Conservation (phyloP, 2,329 filamentous ascomycete genomes). For the Sclerotinia sclerotiorum region DNA sequence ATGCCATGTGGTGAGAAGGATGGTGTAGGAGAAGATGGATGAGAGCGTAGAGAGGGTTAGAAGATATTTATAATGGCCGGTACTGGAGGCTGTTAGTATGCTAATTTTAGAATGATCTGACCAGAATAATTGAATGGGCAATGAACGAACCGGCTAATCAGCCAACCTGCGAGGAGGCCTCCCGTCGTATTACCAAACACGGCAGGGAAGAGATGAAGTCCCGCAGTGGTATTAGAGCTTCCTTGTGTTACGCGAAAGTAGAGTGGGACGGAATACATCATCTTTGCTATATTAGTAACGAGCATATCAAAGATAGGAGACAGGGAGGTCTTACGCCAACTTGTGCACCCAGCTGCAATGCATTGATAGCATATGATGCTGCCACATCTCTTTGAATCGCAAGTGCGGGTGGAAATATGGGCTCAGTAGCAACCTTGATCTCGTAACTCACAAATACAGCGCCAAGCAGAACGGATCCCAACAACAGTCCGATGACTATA, state of each 20-base stretch:
- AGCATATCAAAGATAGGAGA: neutral
- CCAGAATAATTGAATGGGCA: neutral
- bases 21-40: slow-evolving; percentile 51
- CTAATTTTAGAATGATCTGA: neutral
- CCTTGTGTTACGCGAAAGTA: slow-evolving; percentile 67
- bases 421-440: slow-evolving; percentile 50
- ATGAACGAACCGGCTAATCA: slow-evolving; percentile 36
- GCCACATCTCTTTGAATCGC: slow-evolving; percentile 53
- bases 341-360: slow-evolving; percentile 58
- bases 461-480: slow-evolving; percentile 37
- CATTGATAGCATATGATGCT: slow-evolving; percentile 52
- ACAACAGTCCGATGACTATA: slow-evolving; percentile 41
- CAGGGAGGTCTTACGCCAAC: slow-evolving; percentile 47
- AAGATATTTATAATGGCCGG: slow-evolving; percentile 58
- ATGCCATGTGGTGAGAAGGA: slow-evolving; percentile 59
- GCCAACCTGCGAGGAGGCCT: slow-evolving; percentile 56
- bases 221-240: slow-evolving; percentile 57
- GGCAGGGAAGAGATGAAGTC: slow-evolving; percentile 63
- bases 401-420: slow-evolving; percentile 58
- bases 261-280: slow-evolving; percentile 66
- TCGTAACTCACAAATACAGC: slow-evolving; percentile 40
- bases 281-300: slow-evolving; percentile 36
- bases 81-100: slow-evolving; percentile 36
- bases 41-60: slow-evolving; percentile 52
- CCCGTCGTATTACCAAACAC: slow-evolving; percentile 67